These are phyloP conservation scores for Theobroma grandiflorum DNA, from an alignment of 441 rosid species.

Conservation along the genomic window DNA sequence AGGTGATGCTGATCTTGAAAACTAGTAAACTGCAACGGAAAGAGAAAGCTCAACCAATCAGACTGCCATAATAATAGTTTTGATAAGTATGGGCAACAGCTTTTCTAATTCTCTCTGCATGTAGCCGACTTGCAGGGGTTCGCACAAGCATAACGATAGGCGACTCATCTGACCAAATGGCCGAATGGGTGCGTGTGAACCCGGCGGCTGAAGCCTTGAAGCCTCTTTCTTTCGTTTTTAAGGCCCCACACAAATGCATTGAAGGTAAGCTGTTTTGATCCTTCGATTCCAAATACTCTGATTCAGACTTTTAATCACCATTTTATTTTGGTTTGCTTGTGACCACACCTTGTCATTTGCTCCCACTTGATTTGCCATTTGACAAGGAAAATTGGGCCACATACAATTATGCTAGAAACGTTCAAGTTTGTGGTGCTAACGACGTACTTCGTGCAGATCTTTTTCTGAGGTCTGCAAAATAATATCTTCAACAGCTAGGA, in stretches of 20 bases:
- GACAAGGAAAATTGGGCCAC: constrained; percentile 5
- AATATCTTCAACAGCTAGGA: not conserved
- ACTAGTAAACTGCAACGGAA: not conserved
- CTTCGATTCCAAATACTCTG: not conserved
- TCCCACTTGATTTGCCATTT: constrained; percentile 8
- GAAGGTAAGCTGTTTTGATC: not conserved
- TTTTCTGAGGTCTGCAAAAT: not conserved
- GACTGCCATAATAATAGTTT: not conserved
- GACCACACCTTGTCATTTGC: not conserved
- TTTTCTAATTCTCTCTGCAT: not conserved
- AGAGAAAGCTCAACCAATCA: not conserved
- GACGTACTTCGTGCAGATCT: not conserved
- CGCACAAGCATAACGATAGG: not conserved
- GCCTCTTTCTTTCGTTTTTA: not conserved
- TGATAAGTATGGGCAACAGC: not conserved
- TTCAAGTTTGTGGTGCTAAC: not conserved
- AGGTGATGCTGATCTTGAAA: constrained; percentile 8
- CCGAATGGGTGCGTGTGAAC: not conserved
- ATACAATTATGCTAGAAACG: not conserved
- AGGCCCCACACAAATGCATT: not conserved
- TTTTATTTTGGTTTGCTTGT: not conserved
- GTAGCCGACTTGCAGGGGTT: not conserved
- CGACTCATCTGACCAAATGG: not conserved
- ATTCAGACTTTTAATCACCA: not conserved
- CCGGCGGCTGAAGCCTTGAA: constrained; percentile 5